Evolutionary conservation across 352 stramenopile genomes (phyloP).

Genomic region (Phytophthora megakarya): DNA sequence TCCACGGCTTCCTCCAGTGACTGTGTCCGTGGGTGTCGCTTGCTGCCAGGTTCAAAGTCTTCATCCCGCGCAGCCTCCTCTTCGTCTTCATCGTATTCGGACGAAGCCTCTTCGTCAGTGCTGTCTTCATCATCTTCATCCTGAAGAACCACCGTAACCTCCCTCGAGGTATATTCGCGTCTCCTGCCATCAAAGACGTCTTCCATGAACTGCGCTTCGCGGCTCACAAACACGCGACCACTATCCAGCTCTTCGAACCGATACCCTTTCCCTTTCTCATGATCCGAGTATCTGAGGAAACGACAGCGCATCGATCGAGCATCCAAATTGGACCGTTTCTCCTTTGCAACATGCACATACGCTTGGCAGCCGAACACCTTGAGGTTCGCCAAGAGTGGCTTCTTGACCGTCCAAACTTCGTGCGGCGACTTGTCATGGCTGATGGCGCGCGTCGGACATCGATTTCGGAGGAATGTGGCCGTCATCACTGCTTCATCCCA

Average conservation of each 20-base stretch:
- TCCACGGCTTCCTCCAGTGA: conserved; percentile 8
- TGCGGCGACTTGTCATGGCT: not conserved
- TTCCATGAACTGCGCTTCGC: not conserved
- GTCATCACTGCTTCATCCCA: conserved; percentile 12
- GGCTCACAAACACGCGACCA: not conserved
- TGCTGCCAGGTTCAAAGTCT: conserved; percentile 2
- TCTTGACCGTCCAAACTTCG: not conserved
- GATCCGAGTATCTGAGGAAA: not conserved
- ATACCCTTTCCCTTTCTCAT: conserved; percentile 2
- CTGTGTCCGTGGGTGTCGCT: conserved; percentile 10
- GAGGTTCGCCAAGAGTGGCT: conserved; percentile 1
- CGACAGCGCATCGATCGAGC: conserved; percentile 3
- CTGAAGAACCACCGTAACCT: no score
- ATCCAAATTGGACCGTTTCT: conserved; percentile 9
- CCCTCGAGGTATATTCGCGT: not conserved
- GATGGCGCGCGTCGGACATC: not conserved
- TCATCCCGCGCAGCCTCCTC: not conserved
- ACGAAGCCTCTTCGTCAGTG: not conserved
- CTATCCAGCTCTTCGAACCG: not conserved
- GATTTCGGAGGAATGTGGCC: conserved; percentile 9
- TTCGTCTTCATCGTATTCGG: not conserved
- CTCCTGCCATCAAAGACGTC: conserved; percentile 16
- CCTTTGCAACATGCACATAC: not conserved
- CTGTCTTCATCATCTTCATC: no score
- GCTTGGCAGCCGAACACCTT: conserved; percentile 3